Base-by-base conservation (phyloP, 2,329 filamentous ascomycete species). In the Coniosporium tulheliwenetii region DNA sequence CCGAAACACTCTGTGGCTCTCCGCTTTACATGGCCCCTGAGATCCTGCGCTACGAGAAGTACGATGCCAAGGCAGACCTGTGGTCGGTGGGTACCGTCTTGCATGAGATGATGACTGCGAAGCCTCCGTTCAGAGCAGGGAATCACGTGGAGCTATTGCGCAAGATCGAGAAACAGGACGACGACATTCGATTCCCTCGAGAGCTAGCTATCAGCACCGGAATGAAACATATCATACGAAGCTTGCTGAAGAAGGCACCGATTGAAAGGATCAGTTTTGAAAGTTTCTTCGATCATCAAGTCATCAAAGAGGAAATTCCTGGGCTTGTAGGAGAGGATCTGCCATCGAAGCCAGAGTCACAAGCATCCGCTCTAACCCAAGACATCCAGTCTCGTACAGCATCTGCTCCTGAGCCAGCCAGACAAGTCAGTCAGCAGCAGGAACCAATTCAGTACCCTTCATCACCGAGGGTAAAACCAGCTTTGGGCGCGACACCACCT, bases 11-110 rank as follows among this genome's bases (percentile, higher is more conserved):
- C 0, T 98, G 91, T 59, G 91, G 91, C 13, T 96, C 91, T 10
- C 91, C 91, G 8, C 68, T 98, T 19, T 98, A 98, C 65, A 98
- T 98, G 91, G 91, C 91, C 0, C 91, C 91, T 3, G 91, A 98
- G 64, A 98, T 98, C 47, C 69, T 98, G 46, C 79, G 87, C 44
- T 98, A 96, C 53, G 87, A 98, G 59, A 89, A 89, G 54, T 98
- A 98, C 60, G 89, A 94, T 63, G 85, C 89, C 47, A 93, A 93
- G 61, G 89, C 87, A 37, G 91, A 98, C 64, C 66, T 98, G 30
- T 98, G 91, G 91, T 98, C 91, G 15, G 85, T 95, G 30, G 91
- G 91, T 39, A 94, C 91, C 13, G 91, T 98, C 8, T 66, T 93
- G 16, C 94, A 85, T 57, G 91, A 98, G 63, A 94, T 98, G 87